Base-by-base conservation (phyloP, 192 early-diverging fungal species). In the Phycomyces blakesleeanus region DNA sequence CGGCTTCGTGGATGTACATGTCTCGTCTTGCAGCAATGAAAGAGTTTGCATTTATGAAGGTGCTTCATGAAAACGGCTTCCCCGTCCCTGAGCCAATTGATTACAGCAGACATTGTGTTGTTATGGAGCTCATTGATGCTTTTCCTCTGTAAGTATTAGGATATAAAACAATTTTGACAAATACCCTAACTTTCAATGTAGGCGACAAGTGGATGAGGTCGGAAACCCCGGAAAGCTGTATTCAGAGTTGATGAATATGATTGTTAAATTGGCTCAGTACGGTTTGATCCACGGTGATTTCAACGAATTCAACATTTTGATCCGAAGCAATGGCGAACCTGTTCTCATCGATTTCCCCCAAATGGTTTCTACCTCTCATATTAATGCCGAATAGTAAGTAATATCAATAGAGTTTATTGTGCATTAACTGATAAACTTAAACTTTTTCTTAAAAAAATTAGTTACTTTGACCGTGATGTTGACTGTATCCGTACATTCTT, bases 1-100 rank as follows among this genome's bases (percentile, higher is more conserved):
- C 93, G n/a, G 90, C 93, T 15, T 96, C 94, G 5, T 99, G 98
- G 98, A 89, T 98, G 83, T 99, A 99, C 80, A 89, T 99, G 89
- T 97, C 98, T 14, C 87, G 95, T 21, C 83, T 99, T 68, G 96
- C 98, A 0, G 96, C 98, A 1, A 93, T 88, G 85, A 98, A 98
- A 67, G 98, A 99, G 77, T 97, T 81, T 67, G 96, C 96, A 8
- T 99, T 99, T 67, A 99, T 99, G 98, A 93, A 96, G 78, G 93
- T 92, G 18, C 71, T 98, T 38, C 78, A 98, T 67, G 92, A 97
- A 63, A 87, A 99, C 68, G 92, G 93, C 16, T 99, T 97, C 68
- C 95, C 96, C 5, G 96, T 99, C 0, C 98, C 98, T 0, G 82
- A 77, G 24, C 98, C 98, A 6, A 81, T 93, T 39, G 98, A 98